Base-by-base conservation (phyloP, 2,329 filamentous ascomycete species). In the Penicillium decumbens region DNA sequence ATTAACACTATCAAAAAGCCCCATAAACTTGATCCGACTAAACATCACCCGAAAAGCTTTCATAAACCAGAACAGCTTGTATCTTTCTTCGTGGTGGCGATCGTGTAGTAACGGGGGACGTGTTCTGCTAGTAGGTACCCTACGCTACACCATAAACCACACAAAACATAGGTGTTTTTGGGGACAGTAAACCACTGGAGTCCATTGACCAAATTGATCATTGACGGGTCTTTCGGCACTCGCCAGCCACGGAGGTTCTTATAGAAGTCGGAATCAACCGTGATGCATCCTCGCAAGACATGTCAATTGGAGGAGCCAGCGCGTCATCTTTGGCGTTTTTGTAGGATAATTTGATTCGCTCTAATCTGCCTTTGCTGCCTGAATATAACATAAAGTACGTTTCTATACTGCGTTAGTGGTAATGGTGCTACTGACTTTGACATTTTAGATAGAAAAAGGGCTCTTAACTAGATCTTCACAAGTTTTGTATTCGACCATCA, bases 1-100 rank as follows among this genome's bases (percentile, higher is more conserved):
- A 60, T 90, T 91, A 53, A 91, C 88, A 0, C 86, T 89, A 59
- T 91, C 87, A 56, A 91, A 92, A 0, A 93, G 75, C 0, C 88
- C 88, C 0, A 92, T 72, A 57, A 91, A 90, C 1, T 78, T 77
- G 51, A 91, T 88, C 0, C 84, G 77, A 28, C 83, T 86, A 62
- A 92, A 92, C 0, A 87, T 91, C 66, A 90, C 85, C n/a, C 87
- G 80, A 60, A 92, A 92, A 0, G 81, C 83, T 57, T 83, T 86
- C 81, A 91, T 86, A 62, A 87, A 91, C 4, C 77, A 70, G 54
- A 86, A 87, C 72, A 88, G 83, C 52, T 82, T 57, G 8, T 55
- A 50, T 39, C 58, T 58, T 48, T 63, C 54, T 41, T 57, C 27
- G 15, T 55, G 47, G n/a, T 67, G 60, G 27, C 63, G 55, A 2